Base-by-base conservation (phyloP, 2,329 filamentous ascomycete genomes). In the Bisporella sp. region DNA sequence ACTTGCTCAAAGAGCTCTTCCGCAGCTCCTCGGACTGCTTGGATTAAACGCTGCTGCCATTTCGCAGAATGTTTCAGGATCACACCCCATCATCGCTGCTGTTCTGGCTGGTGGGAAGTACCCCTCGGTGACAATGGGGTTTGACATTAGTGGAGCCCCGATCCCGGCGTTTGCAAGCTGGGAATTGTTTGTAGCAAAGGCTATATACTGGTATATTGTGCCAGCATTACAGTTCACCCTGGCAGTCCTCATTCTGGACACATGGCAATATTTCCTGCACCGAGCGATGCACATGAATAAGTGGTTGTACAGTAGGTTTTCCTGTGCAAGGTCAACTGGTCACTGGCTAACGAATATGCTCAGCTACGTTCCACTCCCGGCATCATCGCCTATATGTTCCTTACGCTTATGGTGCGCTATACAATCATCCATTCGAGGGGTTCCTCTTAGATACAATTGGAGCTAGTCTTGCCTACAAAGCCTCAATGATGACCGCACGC, bases 201-300 rank as follows among this genome's bases (percentile, higher is more conserved):
- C 79, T 54, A 80, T 96, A 57, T 97, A 97, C 73, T 86, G 87
- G 76, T 71, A 82, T 55, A 66, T 84, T 39, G 77, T 97, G 55
- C 93, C 93, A 1, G 77, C 73, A 3, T 49, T 92, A 45, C 92
- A 97, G 67, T 87, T 96, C 64, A 71, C 79, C 51, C 63, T 87
- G 46, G 93, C 84, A 29, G 78, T 92, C 53, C 71, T 81, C 57
- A 75, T 95, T 57, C 79, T 97, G 59, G 93, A 99, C 70, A 93
- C 90, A 42, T 99, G 93, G 93, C 92, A 99, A 68, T 99, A 99
- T 72, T 96, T 96, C 71, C 78, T 92, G 62, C 93, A 99, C 70
- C 89, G 93, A 39, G 80, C 86, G 51, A 99, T 99, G 93, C 93
- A 99, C 71, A 77, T 93, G 74, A 96, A 97, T 73, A 91, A 88